Evolutionary conservation across 2,329 filamentous ascomycete species (phyloP).

Genomic region (Exophiala oligosperma): DNA sequence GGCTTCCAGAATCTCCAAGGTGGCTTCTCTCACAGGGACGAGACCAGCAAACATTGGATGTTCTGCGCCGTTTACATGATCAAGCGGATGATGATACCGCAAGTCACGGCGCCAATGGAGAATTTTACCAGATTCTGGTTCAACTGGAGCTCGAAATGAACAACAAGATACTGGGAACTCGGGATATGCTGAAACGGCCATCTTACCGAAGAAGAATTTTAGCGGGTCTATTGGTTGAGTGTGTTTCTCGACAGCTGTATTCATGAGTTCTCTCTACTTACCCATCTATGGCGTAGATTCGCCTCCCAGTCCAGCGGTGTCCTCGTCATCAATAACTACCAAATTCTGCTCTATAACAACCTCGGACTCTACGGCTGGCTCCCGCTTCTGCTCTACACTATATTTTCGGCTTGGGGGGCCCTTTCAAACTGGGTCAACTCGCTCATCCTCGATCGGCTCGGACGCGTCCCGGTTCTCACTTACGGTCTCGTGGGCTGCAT

Average conservation of each 20-base stretch:
- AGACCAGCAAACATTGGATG: not conserved
- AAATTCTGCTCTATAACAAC: slow-evolving; percentile 43
- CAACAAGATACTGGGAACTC: not conserved
- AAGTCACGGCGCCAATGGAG: not conserved
- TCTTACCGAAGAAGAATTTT: slow-evolving; percentile 50
- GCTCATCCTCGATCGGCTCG: slow-evolving; percentile 4
- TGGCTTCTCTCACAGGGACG: slow-evolving; percentile 36
- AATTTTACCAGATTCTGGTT: not conserved
- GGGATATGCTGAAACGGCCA: not conserved
- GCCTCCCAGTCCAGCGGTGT: not conserved
- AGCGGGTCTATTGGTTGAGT: slow-evolving; percentile 42
- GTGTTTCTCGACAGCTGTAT: not conserved
- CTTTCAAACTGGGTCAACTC: slow-evolving; percentile 5
- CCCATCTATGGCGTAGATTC: too few species aligned
- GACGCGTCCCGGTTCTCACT: not conserved
- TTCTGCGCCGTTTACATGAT: not conserved
- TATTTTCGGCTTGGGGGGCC: slow-evolving; percentile 33
- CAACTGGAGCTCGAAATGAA: not conserved
- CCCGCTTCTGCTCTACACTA: slow-evolving; percentile 44
- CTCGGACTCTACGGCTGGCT: slow-evolving; percentile 41
- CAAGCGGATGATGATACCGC: not conserved
- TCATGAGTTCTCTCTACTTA: too few species aligned
- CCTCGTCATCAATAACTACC: slow-evolving; percentile 44
- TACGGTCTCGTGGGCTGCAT: slow-evolving; percentile 35
- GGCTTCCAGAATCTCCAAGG: slow-evolving; percentile 42